Base-by-base conservation (phyloP, 2,329 filamentous ascomycete species). In the Trichoderma sp. region DNA sequence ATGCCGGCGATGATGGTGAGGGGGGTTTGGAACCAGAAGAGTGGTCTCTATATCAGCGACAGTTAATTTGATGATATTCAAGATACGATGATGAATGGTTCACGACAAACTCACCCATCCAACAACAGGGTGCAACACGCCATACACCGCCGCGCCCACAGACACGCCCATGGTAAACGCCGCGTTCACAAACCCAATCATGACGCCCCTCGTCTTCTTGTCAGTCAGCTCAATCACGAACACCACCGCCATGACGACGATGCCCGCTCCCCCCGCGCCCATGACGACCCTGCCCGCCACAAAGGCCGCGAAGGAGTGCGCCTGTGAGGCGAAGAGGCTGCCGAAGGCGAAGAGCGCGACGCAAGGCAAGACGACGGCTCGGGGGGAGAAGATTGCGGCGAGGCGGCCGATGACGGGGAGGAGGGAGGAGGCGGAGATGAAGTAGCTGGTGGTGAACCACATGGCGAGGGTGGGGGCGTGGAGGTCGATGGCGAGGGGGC, bases 381-480 rank as follows among this genome's bases (percentile, higher is more conserved):
- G 84, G 77, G 28, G 91, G 85, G 91, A 88, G 80, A 97, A 95
- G 28, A 96, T 89, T 76, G 90, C 89, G 59, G 90, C 89, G 1
- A 97, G 83, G 20, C 93, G 89, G 7, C 93, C 93, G 50, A 88
- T 86, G 2, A 97, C 80, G 0, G 93, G 93, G 0, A 91, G 88
- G 17, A 92, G 81, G 13, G 85, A 86, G 32, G 87, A 93, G 87
- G 85, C 85, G 75, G 83, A 79, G 73, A 88, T 85, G 62, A 96
- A 85, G 78, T 93, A 97, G 3, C 91, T 86, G 36, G 92, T 93
- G 8, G 92, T 94, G 78, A 96, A 94, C 93, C 93, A 97, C 80
- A 89, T 92, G 43, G 90, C 90, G 70, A 89, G 84, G 70, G 90
- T 89, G 76, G 93, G 94, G 1, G 92, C 88, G 80, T 93, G 85